Base-by-base conservation (phyloP, 1,139 yeast species). In the Geotrichum histeridarum region DNA sequence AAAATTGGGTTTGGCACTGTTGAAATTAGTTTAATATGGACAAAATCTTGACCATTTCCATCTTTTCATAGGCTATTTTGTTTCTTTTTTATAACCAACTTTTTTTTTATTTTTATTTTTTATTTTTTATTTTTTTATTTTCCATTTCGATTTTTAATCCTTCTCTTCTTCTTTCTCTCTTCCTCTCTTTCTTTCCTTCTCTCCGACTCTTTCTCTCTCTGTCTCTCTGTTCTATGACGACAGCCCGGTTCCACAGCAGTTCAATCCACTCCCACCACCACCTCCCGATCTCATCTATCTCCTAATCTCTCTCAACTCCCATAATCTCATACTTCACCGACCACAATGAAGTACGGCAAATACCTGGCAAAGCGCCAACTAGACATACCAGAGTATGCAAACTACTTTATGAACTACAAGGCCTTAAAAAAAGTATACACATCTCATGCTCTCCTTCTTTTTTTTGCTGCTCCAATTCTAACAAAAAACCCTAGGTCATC, bases 371-470 rank as follows among this genome's bases (percentile, higher is more conserved):
- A 95, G 46, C 81, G 97, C 70, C 96, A 89, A 73, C 77, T 93
- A 63, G 98, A 93, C 70, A 77, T 93, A 56, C 98, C 98, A 8
- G 98, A 93, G 69, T 93, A 93, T 70, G 83, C 95, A 48, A 91
- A 93, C 49, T 86, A 88, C 68, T 93, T 93, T 73, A 91, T 93
- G 68, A 91, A 93, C 72, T 93, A 93, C 71, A 93, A 93, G 73
- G 94, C 94, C 4, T 74, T 93, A 57, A 93, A 93, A 70, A 88
- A 86, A 68, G 71, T 68, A 57, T 18, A 58, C 42, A 67, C 73
- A 68, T 63, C 48, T n/a, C n/a, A n/a, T 65, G 7, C 46, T 8
- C 11, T 17, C 11, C 37, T 32, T 27, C 14, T 38, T 31, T 32
- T 27, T n/a, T 38, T 31, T 15, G 6, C 11, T 17, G 33, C n/a